Base-by-base conservation (phyloP, 169 alveolate species). In the Babesia sp. region DNA sequence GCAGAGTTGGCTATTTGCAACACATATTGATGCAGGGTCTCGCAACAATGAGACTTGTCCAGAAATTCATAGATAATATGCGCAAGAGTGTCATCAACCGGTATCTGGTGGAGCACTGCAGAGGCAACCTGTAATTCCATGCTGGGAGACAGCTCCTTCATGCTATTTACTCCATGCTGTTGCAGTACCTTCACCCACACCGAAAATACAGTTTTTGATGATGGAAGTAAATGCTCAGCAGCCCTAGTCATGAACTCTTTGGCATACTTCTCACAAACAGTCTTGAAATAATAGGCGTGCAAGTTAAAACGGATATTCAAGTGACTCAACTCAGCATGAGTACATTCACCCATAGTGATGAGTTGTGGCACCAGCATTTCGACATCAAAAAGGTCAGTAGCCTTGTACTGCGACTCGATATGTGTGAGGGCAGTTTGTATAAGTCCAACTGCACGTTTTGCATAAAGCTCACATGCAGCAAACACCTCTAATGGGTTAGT, bases 351-450 rank as follows among this genome's bases (percentile, higher is more conserved):
- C 45, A 79, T 41, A 18, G 75, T 55, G 8, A 79, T 70, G 14
- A 79, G 60, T 50, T 79, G 83, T 12, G 87, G 87, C 1, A 54
- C 82, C 39, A 79, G 39, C 83, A 79, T 79, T 28, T 37, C 60
- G 12, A 79, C 59, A 33, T 79, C 83, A 33, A 48, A 57, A 16
- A 56, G 67, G 28, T 58, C 71, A n/a, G 37, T 33, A 4, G 64
- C 0, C 39, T 59, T 16, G 1, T 33, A 24, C 45, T 36, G 56
- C 59, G 56, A 18, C 20, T 70, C 46, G 39, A 79, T 26, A 6
- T 46, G 53, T 22, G 24, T 0, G 11, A 79, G 36, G 9, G 61
- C 70, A 2, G 58, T 66, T 12, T 70, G 74, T 37, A 79, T 42
- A 14, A 68, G n/a, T 12, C 77, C 87, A 18, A 79, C 60, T 28